phyloP scores from a whole-genome alignment of 2,329 filamentous ascomycete genomes.

The Apiospora malaysiana region DNA sequence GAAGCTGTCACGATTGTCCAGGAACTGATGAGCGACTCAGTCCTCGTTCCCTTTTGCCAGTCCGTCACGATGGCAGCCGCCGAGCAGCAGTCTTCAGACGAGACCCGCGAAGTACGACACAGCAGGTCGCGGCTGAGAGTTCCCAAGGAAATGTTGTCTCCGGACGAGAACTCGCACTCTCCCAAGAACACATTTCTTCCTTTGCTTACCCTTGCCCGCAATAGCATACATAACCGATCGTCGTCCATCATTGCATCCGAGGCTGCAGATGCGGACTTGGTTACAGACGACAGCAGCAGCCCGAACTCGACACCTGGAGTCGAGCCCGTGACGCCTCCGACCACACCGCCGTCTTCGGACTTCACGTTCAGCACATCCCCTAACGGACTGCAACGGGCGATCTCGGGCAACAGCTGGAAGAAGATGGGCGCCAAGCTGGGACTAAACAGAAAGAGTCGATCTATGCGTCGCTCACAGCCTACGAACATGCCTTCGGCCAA shows the following conservation, averaged over 20 bases:
- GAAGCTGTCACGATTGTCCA: conserved; percentile 87
- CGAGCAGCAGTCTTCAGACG: conserved; percentile 44
- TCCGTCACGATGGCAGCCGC: conserved; percentile 51
- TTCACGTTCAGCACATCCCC: conserved; percentile 59
- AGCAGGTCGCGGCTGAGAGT: conserved; percentile 47
- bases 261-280: conserved; percentile 53
- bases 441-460: conserved; percentile 59
- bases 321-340: conserved; percentile 77
- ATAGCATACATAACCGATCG: conserved; percentile 43
- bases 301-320: conserved; percentile 60
- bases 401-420: conserved; percentile 67
- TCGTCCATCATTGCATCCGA: conserved; percentile 53
- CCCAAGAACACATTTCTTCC: conserved; percentile 52
- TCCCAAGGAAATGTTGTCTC: conserved; percentile 42
- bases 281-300: conserved; percentile 70
- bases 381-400: conserved; percentile 58
- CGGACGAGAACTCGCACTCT: conserved; percentile 49
- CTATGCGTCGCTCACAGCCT: conserved; percentile 49
- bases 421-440: conserved; percentile 68
- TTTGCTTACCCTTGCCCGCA: conserved; percentile 47
- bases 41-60: conserved; percentile 90
- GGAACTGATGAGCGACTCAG: conserved; percentile 97
- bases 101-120: conserved; percentile 42
- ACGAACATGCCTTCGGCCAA: conserved; percentile 51
- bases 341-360: conserved; percentile 70